These are phyloP conservation scores for Pyropia yezoensis DNA, from an alignment of 23 red algal genomes.

Conservation along the genomic window DNA sequence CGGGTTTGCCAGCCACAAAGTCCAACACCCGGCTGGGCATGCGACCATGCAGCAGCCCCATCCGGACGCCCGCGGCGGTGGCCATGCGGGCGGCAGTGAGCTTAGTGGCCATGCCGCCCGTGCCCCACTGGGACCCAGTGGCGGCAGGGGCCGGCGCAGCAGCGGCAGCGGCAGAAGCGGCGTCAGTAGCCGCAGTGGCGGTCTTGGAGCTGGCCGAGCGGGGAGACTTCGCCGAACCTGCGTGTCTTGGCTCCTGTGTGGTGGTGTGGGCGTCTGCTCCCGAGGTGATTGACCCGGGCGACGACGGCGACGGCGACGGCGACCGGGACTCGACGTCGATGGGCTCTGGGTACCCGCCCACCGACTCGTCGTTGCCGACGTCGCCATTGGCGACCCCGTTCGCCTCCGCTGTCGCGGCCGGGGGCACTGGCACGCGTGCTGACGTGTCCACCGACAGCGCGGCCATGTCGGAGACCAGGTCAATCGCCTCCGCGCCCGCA, in stretches of 20 bases:
- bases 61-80: slow-evolving; percentile 81
- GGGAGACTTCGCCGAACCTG: no score
- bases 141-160: background rate
- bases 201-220: no score
- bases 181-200: no score
- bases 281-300: no score
- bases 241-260: no score
- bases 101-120: slow-evolving; percentile 96
- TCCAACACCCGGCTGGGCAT: slow-evolving; percentile 67
- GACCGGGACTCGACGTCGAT: no score
- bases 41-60: slow-evolving; percentile 79
- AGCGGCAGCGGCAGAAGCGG: no score
- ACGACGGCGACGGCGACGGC: no score
- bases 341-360: background rate
- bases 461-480: slow-evolving; percentile 58
- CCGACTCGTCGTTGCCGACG: background rate
- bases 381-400: background rate
- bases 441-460: slow-evolving; percentile 7
- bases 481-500: slow-evolving; percentile 66
- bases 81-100: slow-evolving; percentile 94
- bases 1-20: slow-evolving; percentile 45
- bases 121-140: slow-evolving; percentile 96
- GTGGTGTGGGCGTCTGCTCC: no score
- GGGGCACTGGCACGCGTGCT: no score
- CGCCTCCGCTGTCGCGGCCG: no score